Percentiles rank a stretch among this genome's conserved stretches.
phyloP scores from a whole-genome alignment of 1,139 yeast genomes.

The Lodderomyces elongisporus region DNA sequence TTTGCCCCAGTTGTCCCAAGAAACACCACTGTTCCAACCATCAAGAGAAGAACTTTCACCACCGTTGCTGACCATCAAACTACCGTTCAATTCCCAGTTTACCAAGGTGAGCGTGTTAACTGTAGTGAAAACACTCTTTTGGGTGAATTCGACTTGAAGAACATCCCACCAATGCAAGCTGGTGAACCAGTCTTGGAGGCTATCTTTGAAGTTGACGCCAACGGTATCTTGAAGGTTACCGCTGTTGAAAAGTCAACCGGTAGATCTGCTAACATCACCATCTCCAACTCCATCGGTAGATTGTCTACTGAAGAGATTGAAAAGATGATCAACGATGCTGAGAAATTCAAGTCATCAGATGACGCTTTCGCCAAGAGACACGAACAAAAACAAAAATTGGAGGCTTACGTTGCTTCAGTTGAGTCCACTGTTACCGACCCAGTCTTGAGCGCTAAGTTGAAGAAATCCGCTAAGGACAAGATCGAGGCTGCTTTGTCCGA shows the following conservation, averaged over 20 bases:
- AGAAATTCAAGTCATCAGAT: constrained; percentile 97
- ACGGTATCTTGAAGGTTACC: constrained; percentile 99
- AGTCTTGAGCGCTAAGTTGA: constrained; percentile 94
- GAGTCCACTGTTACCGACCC: constrained; percentile 98
- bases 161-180: constrained; percentile 98
- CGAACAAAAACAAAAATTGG: constrained; percentile 99
- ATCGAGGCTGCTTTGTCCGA: constrained; percentile 98
- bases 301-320: constrained; percentile 96
- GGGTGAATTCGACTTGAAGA: constrained; percentile 99
- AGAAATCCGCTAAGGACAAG: constrained; percentile 97
- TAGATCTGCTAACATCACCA: constrained; percentile 98
- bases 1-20: constrained; percentile 99
- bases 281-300: constrained; percentile 99
- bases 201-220: constrained; percentile 98
- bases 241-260: constrained; percentile 99
- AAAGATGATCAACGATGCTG: constrained; percentile 98
- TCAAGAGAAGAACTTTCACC: constrained; percentile 99
- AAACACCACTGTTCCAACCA: constrained; percentile 99
- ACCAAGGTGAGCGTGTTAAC: constrained; percentile 99
- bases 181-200: constrained; percentile 99
- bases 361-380: constrained; percentile 99
- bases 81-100: constrained; percentile 99
- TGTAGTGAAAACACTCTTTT: constrained; percentile 98
- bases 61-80: constrained; percentile 99
- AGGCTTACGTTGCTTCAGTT: constrained; percentile 96